A percentile compares a stretch with the other conserved stretches of the same genome.
Evolutionary conservation across 768 basidiomycete genomes (phyloP).

Genomic region (Rhodotorula toruloides): DNA sequence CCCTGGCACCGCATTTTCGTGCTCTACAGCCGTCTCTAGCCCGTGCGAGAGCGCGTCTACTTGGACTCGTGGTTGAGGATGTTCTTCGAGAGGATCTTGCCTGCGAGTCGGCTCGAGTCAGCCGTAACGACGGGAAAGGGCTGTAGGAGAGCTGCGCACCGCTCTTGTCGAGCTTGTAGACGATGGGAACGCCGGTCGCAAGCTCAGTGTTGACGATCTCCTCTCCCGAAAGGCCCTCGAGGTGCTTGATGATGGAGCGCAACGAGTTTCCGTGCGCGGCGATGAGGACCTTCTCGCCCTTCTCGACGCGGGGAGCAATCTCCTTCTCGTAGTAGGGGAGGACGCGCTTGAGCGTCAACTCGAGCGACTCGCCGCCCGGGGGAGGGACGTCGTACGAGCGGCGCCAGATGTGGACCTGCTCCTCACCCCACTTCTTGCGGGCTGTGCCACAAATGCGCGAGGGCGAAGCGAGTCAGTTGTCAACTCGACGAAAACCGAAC

Average conservation of each 20-base stretch:
- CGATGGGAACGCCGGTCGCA: constrained; percentile 41
- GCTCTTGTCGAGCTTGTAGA: constrained; percentile 39
- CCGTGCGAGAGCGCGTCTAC: too few species aligned
- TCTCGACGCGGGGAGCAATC: constrained; percentile 38
- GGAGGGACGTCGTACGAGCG: constrained; percentile 42
- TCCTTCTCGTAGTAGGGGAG: constrained; percentile 43
- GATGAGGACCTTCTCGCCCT: constrained; percentile 43
- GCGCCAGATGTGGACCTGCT: constrained; percentile 44
- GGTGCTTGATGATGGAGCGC: constrained; percentile 40
- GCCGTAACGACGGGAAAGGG: neutral
- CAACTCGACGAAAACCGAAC: neutral
- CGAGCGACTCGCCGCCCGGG: constrained; percentile 42
- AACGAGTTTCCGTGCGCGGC: constrained; percentile 44
- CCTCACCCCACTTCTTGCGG: constrained; percentile 41
- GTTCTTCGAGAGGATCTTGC: constrained; percentile 38
- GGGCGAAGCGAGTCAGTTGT: neutral
- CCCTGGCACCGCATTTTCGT: too few species aligned
- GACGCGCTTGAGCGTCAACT: constrained; percentile 41
- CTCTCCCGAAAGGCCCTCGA: constrained; percentile 38
- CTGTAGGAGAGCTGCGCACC: constrained; percentile 1
- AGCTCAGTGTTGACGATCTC: constrained; percentile 41
- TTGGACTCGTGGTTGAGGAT: constrained; percentile 33
- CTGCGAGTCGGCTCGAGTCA: neutral
- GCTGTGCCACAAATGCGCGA: neutral
- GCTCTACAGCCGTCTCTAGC: too few species aligned